Percentiles rank a stretch among this genome's conserved stretches.
Evolutionary conservation across 2,329 filamentous ascomycete species (phyloP).

Genomic region (Fusarium nisikadoi): DNA sequence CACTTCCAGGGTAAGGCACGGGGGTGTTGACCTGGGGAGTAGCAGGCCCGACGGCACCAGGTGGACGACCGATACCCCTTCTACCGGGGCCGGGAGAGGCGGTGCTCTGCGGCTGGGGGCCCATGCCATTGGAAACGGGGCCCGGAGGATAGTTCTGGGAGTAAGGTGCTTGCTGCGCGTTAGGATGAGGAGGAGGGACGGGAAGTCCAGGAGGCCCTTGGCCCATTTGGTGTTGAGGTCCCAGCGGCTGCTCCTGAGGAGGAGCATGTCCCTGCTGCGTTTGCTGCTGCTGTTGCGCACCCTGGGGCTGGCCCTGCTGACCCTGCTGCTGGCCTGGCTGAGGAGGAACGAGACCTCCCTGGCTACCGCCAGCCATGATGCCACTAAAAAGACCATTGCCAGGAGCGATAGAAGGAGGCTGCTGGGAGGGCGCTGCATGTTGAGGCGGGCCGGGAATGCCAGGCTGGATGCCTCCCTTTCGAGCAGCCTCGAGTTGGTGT

Average conservation of each 20-base stretch:
- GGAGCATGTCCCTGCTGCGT: conserved; percentile 66
- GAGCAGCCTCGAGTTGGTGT: conserved; percentile 84
- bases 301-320: conserved; percentile 57
- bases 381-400: conserved; percentile 94
- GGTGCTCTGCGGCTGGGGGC: conserved; percentile 83
- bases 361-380: conserved; percentile 91
- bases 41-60: conserved; percentile 73
- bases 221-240: conserved; percentile 67
- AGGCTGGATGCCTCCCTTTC: conserved; percentile 68
- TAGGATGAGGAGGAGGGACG: conserved; percentile 67
- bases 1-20: conserved; percentile 84
- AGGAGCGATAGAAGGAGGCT: conserved; percentile 88
- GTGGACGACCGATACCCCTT: conserved; percentile 74
- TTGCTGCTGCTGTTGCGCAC: conserved; percentile 57
- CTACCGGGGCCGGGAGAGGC: conserved; percentile 88
- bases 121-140: conserved; percentile 75
- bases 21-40: conserved; percentile 93
- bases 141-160: conserved; percentile 74
- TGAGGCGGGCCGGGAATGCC: conserved; percentile 75
- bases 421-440: conserved; percentile 82
- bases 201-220: conserved; percentile 78
- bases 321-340: conserved; percentile 72
- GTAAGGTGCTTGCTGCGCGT: conserved; percentile 76
- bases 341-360: conserved; percentile 86
- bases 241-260: conserved; percentile 70